A percentile compares a stretch with the other conserved stretches of the same genome.
Evolutionary conservation across 2,329 filamentous ascomycete species (phyloP).

Genomic region (Cladosporium austrohemisphaericum): DNA sequence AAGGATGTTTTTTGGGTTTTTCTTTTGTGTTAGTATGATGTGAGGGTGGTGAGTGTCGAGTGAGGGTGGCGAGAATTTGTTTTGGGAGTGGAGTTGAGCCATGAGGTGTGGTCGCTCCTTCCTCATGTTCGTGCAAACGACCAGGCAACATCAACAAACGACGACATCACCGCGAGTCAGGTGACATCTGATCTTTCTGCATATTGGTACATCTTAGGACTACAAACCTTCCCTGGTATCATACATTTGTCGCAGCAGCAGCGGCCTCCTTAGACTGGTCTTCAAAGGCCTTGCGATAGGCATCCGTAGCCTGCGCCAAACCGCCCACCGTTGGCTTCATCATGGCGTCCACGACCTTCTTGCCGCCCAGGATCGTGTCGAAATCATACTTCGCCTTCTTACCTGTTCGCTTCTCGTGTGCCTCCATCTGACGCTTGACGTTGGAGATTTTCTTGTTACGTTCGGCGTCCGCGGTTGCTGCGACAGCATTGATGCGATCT

Average conservation of each 20-base stretch:
- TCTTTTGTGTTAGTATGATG: too few relatives aligned
- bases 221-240: neutral
- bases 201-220: neutral
- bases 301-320: constrained; percentile 64
- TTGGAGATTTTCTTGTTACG: constrained; percentile 63
- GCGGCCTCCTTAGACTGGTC: constrained; percentile 11
- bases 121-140: too few relatives aligned
- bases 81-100: neutral
- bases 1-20: too few relatives aligned
- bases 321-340: constrained; percentile 71
- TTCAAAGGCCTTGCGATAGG: constrained; percentile 66
- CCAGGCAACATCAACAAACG: neutral
- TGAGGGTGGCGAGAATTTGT: neutral
- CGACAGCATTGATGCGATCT: constrained; percentile 75
- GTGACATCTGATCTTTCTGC: neutral
- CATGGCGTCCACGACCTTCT: constrained; percentile 69
- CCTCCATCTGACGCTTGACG: constrained; percentile 66
- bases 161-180: neutral
- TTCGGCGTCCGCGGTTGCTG: constrained; percentile 72
- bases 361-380: constrained; percentile 71
- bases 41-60: too few relatives aligned
- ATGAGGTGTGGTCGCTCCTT: too few relatives aligned
- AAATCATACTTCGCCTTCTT: constrained; percentile 62
- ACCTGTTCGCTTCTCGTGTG: constrained; percentile 67
- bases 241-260: constrained; percentile 2